Evolutionary conservation across 768 basidiomycete species (phyloP).

Genomic region (Tricholoma flavovirens): DNA sequence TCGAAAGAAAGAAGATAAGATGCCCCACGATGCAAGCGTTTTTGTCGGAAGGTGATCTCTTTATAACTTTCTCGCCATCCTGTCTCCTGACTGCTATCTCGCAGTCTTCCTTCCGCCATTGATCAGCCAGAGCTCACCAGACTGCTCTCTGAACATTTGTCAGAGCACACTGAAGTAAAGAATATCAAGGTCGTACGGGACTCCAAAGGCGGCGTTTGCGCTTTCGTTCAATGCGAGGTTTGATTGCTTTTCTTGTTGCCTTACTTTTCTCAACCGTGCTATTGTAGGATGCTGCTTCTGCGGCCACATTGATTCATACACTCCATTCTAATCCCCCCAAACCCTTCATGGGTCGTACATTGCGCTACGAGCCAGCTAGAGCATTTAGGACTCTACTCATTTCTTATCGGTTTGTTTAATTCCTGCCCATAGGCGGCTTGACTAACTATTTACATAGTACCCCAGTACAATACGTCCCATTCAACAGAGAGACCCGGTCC

Average conservation of each 20-base stretch:
- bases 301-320: constrained; percentile 52
- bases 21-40: constrained; percentile 72
- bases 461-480: constrained; percentile 31
- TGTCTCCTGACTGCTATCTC: not conserved
- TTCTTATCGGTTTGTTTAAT: constrained; percentile 56
- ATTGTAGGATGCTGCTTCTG: constrained; percentile 51
- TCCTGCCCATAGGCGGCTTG: not conserved
- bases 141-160: constrained; percentile 61
- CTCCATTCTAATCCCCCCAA: constrained; percentile 51
- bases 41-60: constrained; percentile 71
- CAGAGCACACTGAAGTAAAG: constrained; percentile 58
- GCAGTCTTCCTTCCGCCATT: constrained; percentile 64
- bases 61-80: constrained; percentile 8
- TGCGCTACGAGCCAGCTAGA: constrained; percentile 76
- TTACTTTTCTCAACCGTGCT: constrained; percentile 5
- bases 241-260: constrained; percentile 10
- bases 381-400: constrained; percentile 70
- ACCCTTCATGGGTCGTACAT: constrained; percentile 63
- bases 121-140: constrained; percentile 57
- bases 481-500: constrained; percentile 11
- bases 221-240: constrained; percentile 84
- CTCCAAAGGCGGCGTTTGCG: constrained; percentile 72
- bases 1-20: constrained; percentile 38
- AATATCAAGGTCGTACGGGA: constrained; percentile 70
- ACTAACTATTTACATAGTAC: constrained; percentile 20